Percentiles rank a stretch among this genome's conserved stretches.
Evolutionary conservation across 2,329 filamentous ascomycete genomes (phyloP).

Genomic region (Coniochaeta prunicola): DNA sequence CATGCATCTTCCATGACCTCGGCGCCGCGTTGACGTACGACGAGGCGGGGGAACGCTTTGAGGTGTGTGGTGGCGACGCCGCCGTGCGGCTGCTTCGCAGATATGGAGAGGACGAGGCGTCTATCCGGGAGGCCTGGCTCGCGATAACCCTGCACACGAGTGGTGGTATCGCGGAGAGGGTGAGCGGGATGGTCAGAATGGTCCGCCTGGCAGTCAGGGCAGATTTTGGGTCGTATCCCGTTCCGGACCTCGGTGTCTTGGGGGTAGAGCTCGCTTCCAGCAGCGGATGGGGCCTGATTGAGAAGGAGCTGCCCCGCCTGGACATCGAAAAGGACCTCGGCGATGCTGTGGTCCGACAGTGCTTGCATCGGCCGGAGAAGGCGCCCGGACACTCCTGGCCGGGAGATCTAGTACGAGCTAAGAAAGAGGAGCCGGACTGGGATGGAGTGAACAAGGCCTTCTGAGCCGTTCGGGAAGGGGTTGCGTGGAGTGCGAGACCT

Average conservation of each 20-base stretch:
- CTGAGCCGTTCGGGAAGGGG: background rate
- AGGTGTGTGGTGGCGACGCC: conserved; percentile 19
- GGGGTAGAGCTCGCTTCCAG: background rate
- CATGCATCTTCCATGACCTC: conserved; percentile 27
- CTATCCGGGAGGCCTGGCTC: conserved; percentile 24
- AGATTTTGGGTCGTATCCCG: conserved; percentile 19
- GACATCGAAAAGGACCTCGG: conserved; percentile 18
- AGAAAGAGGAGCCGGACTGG: conserved; percentile 14
- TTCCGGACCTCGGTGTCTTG: conserved; percentile 5
- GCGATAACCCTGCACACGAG: conserved; percentile 27
- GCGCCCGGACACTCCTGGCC: conserved; percentile 16
- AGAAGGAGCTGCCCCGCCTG: conserved; percentile 13
- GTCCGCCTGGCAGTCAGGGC: conserved; percentile 22
- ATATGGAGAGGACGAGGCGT: conserved; percentile 15
- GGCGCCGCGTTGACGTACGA: conserved; percentile 22
- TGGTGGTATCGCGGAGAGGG: conserved; percentile 26
- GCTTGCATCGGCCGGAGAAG: conserved; percentile 9
- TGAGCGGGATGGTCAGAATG: conserved; percentile 22
- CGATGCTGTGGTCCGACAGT: conserved; percentile 14
- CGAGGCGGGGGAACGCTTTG: conserved; percentile 23
- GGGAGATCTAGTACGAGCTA: conserved; percentile 12
- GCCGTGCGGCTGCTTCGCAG: conserved; percentile 20
- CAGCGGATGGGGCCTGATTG: conserved; percentile 2
- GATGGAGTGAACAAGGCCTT: conserved; percentile 16
- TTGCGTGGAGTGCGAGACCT: background rate